A percentile compares a stretch with the other conserved stretches of the same genome.
These are phyloP conservation scores for Hypoxylon rubiginosum DNA, from an alignment of 2,329 filamentous ascomycete species.

Conservation along the genomic window DNA sequence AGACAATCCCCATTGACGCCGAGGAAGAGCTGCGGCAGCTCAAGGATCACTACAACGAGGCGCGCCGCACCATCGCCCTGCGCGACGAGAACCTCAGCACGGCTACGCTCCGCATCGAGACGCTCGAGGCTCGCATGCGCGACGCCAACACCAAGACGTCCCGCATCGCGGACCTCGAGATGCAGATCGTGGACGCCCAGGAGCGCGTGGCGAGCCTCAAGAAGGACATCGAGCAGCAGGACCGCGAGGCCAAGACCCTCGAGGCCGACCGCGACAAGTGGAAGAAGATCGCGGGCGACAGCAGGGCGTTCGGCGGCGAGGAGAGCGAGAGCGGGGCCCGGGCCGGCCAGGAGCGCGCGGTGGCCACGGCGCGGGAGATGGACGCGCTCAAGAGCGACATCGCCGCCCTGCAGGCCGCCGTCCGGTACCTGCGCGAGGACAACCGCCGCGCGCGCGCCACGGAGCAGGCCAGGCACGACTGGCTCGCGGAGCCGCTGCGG, in stretches of 20 bases:
- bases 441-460: conserved; percentile 71
- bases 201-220: conserved; percentile 66
- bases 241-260: conserved; percentile 73
- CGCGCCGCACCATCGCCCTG: conserved; percentile 77
- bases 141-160: conserved; percentile 84
- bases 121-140: conserved; percentile 87
- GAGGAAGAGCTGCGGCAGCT: conserved; percentile 87
- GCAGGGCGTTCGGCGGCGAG: conserved; percentile 66
- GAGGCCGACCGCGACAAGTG: conserved; percentile 77
- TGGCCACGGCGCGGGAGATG: conserved; percentile 79
- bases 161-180: conserved; percentile 75
- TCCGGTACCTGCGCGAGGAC: conserved; percentile 77
- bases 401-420: conserved; percentile 71
- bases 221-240: conserved; percentile 76
- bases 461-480: conserved; percentile 69
- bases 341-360: conserved; percentile 74
- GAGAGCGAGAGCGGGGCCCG: conserved; percentile 61
- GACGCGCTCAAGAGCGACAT: conserved; percentile 79
- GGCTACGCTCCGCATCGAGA: conserved; percentile 90
- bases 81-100: conserved; percentile 89
- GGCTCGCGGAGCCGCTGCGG: conserved; percentile 73
- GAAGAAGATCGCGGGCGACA: conserved; percentile 78
- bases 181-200: conserved; percentile 67
- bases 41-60: conserved; percentile 83
- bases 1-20: conserved; percentile 82